Evolutionary conservation across 202 grass and related monocot genomes (phyloP), one percentile per base, ranked within the genome.

Genomic region (Cymbopogon flexuosus): DNA sequence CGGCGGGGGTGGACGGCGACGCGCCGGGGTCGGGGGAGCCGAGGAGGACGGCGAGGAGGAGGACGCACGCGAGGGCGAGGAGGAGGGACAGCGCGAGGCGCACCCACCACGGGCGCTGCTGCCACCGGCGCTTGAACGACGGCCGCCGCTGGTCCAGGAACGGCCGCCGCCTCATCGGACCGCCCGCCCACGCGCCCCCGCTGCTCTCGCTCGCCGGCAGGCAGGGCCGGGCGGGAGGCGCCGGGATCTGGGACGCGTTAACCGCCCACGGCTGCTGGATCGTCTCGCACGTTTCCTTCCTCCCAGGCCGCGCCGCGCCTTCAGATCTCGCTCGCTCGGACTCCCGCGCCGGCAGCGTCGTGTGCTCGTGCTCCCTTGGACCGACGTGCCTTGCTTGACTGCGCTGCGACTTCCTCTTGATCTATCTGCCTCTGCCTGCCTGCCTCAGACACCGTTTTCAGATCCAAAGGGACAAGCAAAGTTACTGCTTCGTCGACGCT

Each of bases 131-230:
- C 61, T 67, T 78, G 79, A 89, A 79, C 73, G 88, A 86, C 24
- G 79, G 74, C 42, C 88, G 83, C 34, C 88, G 83, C 79, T 82
- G 72, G 68, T 86, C 83, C 52, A 86, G 68, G 88, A 86, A 89
- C 14, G 88, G 79, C 62, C 88, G 83, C 52, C 83, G 88, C 83
- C 83, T 67, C 74, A 81, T 70, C 62, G 79, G 74, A 31, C 60
- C 4, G 36, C 74, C 56, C 57, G 40, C 57, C 6, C 36, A 5
- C 36, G 6, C 36, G 43, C 78, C 68, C 69, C 68, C 69, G 71
- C 77, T 64, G 72, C 76, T 60, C 65, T 10, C 13, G 37, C 57
- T 41, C n/a, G 37, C 37, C 6, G 37, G 37, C 27, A 27, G 31
- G 41, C 15, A 78, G 58, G 31, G 72, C 72, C 77, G 12, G 45